These are phyloP conservation scores for Aspergillus funiculosus DNA, from an alignment of 495 filamentous ascomycete species.

Conservation along the genomic window DNA sequence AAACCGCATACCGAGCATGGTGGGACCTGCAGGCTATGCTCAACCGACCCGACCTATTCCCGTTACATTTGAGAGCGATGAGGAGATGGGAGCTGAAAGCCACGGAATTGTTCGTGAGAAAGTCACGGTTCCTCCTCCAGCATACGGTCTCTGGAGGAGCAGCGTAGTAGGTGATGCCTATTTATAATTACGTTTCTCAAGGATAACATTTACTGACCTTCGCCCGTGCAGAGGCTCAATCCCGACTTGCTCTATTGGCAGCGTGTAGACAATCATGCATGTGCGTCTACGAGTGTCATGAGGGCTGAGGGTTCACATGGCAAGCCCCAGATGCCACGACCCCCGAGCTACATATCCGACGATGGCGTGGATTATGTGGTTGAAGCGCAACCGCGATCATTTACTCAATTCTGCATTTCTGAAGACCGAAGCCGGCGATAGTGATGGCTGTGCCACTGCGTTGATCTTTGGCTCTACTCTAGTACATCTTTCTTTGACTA, in stretches of 20 bases:
- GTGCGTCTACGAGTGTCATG: conserved; percentile 5
- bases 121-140: conserved; percentile 58
- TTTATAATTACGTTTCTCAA: background rate
- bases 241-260: conserved; percentile 78
- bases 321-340: conserved; percentile 37
- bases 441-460: background rate
- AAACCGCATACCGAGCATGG: conserved; percentile 27
- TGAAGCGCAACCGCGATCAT: conserved; percentile 52
- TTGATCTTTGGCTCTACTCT: background rate
- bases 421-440: conserved; percentile 1
- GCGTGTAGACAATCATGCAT: conserved; percentile 42
- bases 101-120: too few relatives aligned
- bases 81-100: too few relatives aligned
- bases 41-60: conserved; percentile 57
- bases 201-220: conserved; percentile 3
- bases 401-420: conserved; percentile 30
- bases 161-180: conserved; percentile 60
- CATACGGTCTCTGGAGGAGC: conserved; percentile 81
- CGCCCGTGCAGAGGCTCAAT: conserved; percentile 55
- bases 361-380: conserved; percentile 66
- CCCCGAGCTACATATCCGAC: conserved; percentile 66
- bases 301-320: conserved; percentile 17
- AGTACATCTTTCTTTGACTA: too few relatives aligned
- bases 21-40: conserved; percentile 52
- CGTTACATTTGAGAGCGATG: conserved; percentile 56